Evolutionary conservation across 2,329 filamentous ascomycete species (phyloP).

Genomic region (Verticillium longisporum): DNA sequence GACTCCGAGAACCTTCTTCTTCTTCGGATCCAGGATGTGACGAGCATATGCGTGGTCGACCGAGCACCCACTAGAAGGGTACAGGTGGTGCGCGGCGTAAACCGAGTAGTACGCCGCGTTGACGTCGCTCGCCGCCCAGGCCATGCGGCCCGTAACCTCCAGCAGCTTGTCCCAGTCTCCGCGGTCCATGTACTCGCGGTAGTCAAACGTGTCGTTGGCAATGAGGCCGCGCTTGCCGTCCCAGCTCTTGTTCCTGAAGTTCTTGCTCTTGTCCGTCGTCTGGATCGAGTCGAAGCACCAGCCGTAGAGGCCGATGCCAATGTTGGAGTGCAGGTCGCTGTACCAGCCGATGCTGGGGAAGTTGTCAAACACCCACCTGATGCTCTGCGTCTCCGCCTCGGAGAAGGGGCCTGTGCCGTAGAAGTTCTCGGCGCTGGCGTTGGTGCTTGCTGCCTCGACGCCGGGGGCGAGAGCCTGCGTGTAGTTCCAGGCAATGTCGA

Average conservation of each 20-base stretch:
- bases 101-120: not conserved
- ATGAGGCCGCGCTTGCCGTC: slow-evolving; percentile 35
- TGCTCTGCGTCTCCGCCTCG: slow-evolving; percentile 41
- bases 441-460: slow-evolving; percentile 19
- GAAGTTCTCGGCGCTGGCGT: slow-evolving; percentile 32
- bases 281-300: slow-evolving; percentile 44
- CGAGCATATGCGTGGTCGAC: not conserved
- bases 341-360: slow-evolving; percentile 42
- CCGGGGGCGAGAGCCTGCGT: slow-evolving; percentile 27
- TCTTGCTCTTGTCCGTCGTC: slow-evolving; percentile 28
- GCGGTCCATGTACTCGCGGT: slow-evolving; percentile 28
- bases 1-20: not conserved
- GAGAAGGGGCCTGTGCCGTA: slow-evolving; percentile 38
- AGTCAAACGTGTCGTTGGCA: slow-evolving; percentile 19
- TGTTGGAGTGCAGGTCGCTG: slow-evolving; percentile 42
- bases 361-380: slow-evolving; percentile 38
- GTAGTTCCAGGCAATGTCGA: slow-evolving; percentile 52
- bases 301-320: slow-evolving; percentile 39
- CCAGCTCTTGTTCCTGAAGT: slow-evolving; percentile 39
- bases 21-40: not conserved
- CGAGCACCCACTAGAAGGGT: not conserved
- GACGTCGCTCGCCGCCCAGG: not conserved
- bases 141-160: not conserved
- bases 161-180: not conserved
- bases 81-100: not conserved